These are phyloP conservation scores for Helicocarpus griseus DNA, from an alignment of 2,329 filamentous ascomycete species.

Conservation along the genomic window DNA sequence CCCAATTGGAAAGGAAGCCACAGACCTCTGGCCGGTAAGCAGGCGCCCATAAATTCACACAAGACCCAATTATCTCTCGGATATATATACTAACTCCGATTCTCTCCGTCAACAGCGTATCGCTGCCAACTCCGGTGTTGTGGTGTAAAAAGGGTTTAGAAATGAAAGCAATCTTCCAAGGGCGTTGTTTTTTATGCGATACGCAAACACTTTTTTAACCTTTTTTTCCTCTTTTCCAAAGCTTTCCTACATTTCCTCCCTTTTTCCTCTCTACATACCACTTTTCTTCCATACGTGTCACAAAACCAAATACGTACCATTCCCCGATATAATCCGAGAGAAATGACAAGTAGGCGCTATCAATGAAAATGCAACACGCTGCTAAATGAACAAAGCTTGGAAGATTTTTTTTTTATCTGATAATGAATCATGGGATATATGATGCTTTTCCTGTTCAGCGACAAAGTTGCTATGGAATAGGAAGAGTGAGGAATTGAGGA, in stretches of 20 bases:
- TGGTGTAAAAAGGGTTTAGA: slow-evolving; percentile 74
- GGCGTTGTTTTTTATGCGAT: background rate
- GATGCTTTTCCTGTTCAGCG: too few species aligned
- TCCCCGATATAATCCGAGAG: background rate
- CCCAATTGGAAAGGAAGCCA: slow-evolving; percentile 98
- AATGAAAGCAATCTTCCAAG: slow-evolving; percentile 10
- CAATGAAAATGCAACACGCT: background rate
- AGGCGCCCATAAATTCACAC: background rate
- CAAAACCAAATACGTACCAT: background rate
- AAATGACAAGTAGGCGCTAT: background rate
- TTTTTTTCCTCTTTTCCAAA: slow-evolving; percentile 18
- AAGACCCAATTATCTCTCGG: too few species aligned
- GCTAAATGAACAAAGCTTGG: too few species aligned
- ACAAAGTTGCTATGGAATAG: too few species aligned
- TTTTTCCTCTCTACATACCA: too few species aligned
- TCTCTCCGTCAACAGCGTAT: slow-evolving; percentile 60
- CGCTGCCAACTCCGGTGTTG: slow-evolving; percentile 98
- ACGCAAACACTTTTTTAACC: slow-evolving; percentile 7
- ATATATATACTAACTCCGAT: slow-evolving; percentile 23
- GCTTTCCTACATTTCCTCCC: background rate
- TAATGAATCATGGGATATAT: too few species aligned
- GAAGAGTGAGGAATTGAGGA: too few species aligned
- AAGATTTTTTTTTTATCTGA: too few species aligned
- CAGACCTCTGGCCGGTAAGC: slow-evolving; percentile 96
- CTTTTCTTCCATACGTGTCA: background rate